phyloP scores from a whole-genome alignment of 169 alveolate species.

The Eimeria necatrix region DNA sequence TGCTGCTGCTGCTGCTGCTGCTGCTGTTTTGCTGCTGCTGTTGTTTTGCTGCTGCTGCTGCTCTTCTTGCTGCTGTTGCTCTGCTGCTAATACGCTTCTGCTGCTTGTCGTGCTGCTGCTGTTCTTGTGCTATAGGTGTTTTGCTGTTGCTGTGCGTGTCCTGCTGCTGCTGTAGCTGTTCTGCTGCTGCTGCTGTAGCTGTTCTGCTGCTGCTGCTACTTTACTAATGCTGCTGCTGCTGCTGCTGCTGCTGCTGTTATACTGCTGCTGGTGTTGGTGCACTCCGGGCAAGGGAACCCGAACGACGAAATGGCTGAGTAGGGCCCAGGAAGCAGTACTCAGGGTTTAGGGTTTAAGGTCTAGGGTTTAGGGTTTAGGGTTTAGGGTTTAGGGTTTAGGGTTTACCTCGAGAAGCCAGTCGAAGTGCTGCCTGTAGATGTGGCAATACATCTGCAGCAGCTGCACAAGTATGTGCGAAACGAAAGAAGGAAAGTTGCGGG shows the following conservation, averaged over 20 bases:
- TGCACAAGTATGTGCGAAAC: constrained; percentile 33
- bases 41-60: background rate
- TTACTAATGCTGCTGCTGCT: constrained; percentile 20
- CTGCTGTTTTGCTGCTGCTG: constrained; percentile 26
- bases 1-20: background rate
- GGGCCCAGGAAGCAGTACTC: background rate
- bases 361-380: constrained; percentile 40
- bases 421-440: constrained; percentile 72
- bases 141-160: too few species aligned
- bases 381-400: background rate
- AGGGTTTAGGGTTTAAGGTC: background rate
- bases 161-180: too few species aligned
- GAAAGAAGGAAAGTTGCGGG: constrained; percentile 45
- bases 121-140: too few species aligned
- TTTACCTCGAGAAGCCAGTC: constrained; percentile 35
- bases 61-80: background rate
- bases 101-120: too few species aligned
- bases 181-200: too few species aligned
- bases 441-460: constrained; percentile 64
- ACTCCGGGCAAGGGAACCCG: too few species aligned
- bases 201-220: too few species aligned
- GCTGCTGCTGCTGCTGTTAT: background rate
- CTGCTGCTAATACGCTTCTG: too few species aligned
- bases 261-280: too few species aligned
- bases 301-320: background rate